Evolutionary conservation across 2,329 filamentous ascomycete genomes (phyloP), one percentile per base, ranked within the genome.

Genomic region (Alternaria consortialis): DNA sequence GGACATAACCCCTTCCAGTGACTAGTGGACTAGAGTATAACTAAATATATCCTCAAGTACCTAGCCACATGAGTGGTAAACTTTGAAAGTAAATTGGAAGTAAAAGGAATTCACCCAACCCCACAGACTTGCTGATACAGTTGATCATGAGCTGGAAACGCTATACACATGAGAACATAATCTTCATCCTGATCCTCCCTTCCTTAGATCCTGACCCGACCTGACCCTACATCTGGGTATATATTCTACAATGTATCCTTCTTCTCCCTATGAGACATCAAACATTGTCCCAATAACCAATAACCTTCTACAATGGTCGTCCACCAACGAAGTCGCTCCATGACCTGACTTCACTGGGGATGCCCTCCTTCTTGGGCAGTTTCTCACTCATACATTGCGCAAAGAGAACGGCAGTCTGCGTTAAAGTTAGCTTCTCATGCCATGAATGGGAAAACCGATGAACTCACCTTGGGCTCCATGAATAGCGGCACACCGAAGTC

Each of bases 401-500:
- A 76, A 98, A 98, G 72, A 98, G 91, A 67, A 95, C 90, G 62
- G 95, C 94, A 71, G 95, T 99, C 93, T 97, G 68, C 27, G 3
- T 53, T 13, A 9, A 44, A 6, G 46, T 75, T 70, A 76, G 70
- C 56, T 61, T 58, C 34, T 64, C 11, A 32, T 2, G 8, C 34
- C 29, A 34, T 12, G 7, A 9, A 53, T 4, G 23, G 15, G n/a
- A 32, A 15, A 12, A 36, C 6, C 31, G 32, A 15, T 51, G 57
- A 68, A 80, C 88, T 83, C 84, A 96, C 93, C 90, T 95, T 94
- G 56, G 94, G 93, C 84, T 98, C 94, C 94, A 97, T 97, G 81
- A 99, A 98, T 58, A 99, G 85, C 50, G 95, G 95, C 32, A 98
- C 93, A 71, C 94, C 94, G 80, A 99, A 99, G 83, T 99, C 95